Conservation (phyloP, 2,329 filamentous ascomycete species). For the Mariannaea elegans region DNA sequence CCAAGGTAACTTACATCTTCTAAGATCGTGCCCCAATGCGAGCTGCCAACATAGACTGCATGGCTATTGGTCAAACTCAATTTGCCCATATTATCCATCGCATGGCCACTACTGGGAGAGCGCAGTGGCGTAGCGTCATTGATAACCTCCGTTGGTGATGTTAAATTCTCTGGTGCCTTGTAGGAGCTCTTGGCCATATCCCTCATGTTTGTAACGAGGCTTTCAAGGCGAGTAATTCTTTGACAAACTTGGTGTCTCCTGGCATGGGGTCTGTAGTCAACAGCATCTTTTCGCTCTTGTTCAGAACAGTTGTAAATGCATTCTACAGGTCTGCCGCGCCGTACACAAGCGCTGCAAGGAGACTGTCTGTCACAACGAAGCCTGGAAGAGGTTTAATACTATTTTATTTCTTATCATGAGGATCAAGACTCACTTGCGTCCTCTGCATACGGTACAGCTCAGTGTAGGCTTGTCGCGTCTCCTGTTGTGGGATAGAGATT, state of each 20-base stretch:
- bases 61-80: slow-evolving; percentile 7
- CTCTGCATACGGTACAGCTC: slow-evolving; percentile 18
- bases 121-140: not conserved
- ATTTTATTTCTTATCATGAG: not conserved
- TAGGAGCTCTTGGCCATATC: slow-evolving; percentile 16
- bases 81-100: slow-evolving; percentile 6
- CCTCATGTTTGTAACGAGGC: slow-evolving; percentile 25
- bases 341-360: slow-evolving; percentile 14
- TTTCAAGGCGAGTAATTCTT: slow-evolving; percentile 29
- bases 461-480: slow-evolving; percentile 17
- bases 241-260: slow-evolving; percentile 25
- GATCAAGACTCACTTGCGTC: slow-evolving; percentile 7
- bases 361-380: slow-evolving; percentile 18
- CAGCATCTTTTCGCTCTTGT: slow-evolving; percentile 27
- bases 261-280: slow-evolving; percentile 25
- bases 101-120: not conserved
- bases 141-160: not conserved
- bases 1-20: slow-evolving; percentile 7
- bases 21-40: slow-evolving; percentile 14
- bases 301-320: slow-evolving; percentile 20
- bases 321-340: slow-evolving; percentile 14
- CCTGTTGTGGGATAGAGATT: not conserved
- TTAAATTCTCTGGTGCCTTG: not conserved
- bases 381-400: not conserved
- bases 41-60: slow-evolving; percentile 13